Conservation (phyloP, 1,139 yeast genomes). For the Debaryomyces sp. region DNA sequence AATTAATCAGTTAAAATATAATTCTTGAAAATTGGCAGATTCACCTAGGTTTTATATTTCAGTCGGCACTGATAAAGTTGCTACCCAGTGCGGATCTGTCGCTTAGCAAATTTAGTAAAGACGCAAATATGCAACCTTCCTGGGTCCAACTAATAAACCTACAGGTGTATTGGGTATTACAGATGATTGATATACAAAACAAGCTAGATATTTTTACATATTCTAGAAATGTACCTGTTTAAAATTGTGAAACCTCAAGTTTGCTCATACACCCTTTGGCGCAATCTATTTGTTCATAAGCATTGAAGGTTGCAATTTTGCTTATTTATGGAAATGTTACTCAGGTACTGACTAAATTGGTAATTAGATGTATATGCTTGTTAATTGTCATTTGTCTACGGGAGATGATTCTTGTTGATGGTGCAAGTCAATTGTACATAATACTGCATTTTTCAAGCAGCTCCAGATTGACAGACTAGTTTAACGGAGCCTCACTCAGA, state of each 20-base stretch:
- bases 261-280: neutral
- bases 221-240: neutral
- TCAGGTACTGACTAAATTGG: neutral
- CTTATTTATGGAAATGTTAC: neutral
- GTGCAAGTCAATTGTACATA: neutral
- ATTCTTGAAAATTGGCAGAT: neutral
- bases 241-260: neutral
- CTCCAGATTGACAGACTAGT: too few relatives aligned
- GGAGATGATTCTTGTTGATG: neutral
- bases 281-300: neutral
- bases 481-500: too few relatives aligned
- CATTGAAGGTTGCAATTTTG: neutral
- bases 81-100: slow-evolving; percentile 1
- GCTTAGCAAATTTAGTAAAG: neutral
- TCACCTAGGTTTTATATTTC: neutral
- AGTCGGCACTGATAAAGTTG: neutral
- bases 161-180: neutral
- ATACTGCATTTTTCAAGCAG: neutral
- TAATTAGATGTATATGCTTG: neutral
- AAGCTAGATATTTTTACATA: neutral
- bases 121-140: neutral
- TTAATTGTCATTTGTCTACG: neutral
- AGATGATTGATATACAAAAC: neutral
- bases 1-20: neutral
- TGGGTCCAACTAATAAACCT: neutral